Evolutionary conservation across 108 stramenopile genomes (phyloP), one percentile per base, ranked within the genome.

Genomic region (Fistulifera solaris): DNA sequence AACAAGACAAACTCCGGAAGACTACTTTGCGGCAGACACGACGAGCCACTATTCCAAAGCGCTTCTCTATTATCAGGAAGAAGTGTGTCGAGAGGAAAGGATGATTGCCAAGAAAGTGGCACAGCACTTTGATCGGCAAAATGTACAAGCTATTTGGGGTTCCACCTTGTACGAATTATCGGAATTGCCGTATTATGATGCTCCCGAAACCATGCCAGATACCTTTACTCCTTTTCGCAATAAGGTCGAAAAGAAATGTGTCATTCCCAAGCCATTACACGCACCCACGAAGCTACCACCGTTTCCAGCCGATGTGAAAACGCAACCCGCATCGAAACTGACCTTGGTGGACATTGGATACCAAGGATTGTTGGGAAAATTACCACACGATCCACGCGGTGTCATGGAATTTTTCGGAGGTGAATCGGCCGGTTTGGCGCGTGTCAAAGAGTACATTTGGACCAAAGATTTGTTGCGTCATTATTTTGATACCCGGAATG

Each of bases 401-500:
- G 95, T 85, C 27, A 66, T 95, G 68, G 59, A 79, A 23, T 95
- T 96, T 60, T 31, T 59, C 6, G 97, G 98, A 35, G 98, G 98
- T 6, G 97, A 98, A 66, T 75, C 86, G 7, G 90, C 72, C 13
- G 98, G 87, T 6, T 64, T 96, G 24, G 65, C 59, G 1, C 73
- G 98, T 5, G 77, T 99, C 27, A 61, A 93, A 24, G 71, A 81
- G 1, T 99, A 94, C 71, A 80, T 97, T 38, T 97, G 82, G 77
- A 87, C 91, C 18, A 77, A 87, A 53, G 96, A 99, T 61, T 47
- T 76, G 27, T 68, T 98, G 23, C 59, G 63, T 25, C 57, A 62
- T 4, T 99, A 99, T 82, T 95, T 95, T 59, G 89, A 93, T 56
- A 98, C 93, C 7, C 85, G 99, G 17, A 98, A 99, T 70, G 99